Evolutionary conservation across 305 asterid genomes (phyloP).

Genomic region (Plantago coronopus): DNA sequence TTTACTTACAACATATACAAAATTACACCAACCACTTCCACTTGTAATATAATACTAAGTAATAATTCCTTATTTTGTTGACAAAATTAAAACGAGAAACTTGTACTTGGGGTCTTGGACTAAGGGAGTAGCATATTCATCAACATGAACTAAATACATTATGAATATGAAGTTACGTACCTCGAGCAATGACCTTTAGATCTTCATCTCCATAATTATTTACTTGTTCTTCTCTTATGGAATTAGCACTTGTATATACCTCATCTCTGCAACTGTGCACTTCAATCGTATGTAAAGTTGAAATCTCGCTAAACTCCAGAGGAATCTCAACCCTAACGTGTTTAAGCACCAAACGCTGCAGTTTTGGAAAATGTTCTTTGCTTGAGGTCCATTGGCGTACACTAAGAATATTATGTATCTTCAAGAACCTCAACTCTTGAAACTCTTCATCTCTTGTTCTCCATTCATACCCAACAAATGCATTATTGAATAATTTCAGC

Average conservation of each 20-base stretch:
- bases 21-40: no score
- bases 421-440: constrained; percentile 18
- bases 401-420: background rate
- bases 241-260: background rate
- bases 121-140: no score
- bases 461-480: constrained; percentile 21
- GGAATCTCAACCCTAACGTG: constrained; percentile 18
- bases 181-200: constrained; percentile 9
- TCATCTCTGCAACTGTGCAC: background rate
- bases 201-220: constrained; percentile 14
- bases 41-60: no score
- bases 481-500: constrained; percentile 12
- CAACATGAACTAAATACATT: no score
- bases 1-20: no score
- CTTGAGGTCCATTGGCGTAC: background rate
- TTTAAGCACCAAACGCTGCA: constrained; percentile 2
- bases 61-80: no score
- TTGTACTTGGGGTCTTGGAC: no score
- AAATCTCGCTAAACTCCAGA: constrained; percentile 1
- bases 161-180: background rate
- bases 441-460: constrained; percentile 15
- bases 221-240: constrained; percentile 13
- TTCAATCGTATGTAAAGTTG: constrained; percentile 16
- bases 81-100: no score
- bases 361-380: constrained; percentile 5